These are phyloP conservation scores for Orbilia brochopaga DNA, from an alignment of 2,329 filamentous ascomycete species.

Conservation along the genomic window DNA sequence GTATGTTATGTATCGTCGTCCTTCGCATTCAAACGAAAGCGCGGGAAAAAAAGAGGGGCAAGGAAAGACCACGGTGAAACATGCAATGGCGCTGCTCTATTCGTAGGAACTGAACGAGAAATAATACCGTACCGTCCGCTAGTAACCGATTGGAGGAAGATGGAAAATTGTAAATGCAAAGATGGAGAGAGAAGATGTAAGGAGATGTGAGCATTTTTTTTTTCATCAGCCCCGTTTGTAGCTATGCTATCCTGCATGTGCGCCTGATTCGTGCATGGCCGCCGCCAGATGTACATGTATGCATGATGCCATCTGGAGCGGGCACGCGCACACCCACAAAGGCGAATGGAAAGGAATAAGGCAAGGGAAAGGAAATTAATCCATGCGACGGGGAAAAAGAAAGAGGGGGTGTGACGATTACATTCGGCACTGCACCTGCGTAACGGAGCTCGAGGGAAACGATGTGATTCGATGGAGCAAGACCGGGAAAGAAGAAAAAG, in stretches of 20 bases:
- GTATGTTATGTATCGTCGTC: slow-evolving; percentile 32
- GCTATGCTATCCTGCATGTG: slow-evolving; percentile 16
- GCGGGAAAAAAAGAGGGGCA: slow-evolving; percentile 4
- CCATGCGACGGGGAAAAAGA: background rate
- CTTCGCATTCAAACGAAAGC: slow-evolving; percentile 22
- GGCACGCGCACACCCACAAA: slow-evolving; percentile 14
- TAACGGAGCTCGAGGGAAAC: background rate
- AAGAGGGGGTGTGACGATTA: background rate
- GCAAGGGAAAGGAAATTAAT: background rate
- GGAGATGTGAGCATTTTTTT: background rate
- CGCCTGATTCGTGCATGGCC: slow-evolving; percentile 44
- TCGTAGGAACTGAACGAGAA: slow-evolving; percentile 8
- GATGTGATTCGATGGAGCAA: background rate
- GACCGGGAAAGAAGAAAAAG: slow-evolving; percentile 26
- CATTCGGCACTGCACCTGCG: background rate
- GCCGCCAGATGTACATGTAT: slow-evolving; percentile 18
- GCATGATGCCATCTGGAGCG: slow-evolving; percentile 46
- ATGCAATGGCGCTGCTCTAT: slow-evolving; percentile 38
- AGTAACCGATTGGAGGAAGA: slow-evolving; percentile 49
- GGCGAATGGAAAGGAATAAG: slow-evolving; percentile 21
- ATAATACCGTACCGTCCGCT: slow-evolving; percentile 29
- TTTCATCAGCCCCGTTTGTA: slow-evolving; percentile 7
- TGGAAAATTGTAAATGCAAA: slow-evolving; percentile 9
- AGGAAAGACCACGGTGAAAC: slow-evolving; percentile 11
- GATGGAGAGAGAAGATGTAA: background rate